phyloP scores from a whole-genome alignment of 331 rosid genomes.

The Pyracantha coccinea region DNA sequence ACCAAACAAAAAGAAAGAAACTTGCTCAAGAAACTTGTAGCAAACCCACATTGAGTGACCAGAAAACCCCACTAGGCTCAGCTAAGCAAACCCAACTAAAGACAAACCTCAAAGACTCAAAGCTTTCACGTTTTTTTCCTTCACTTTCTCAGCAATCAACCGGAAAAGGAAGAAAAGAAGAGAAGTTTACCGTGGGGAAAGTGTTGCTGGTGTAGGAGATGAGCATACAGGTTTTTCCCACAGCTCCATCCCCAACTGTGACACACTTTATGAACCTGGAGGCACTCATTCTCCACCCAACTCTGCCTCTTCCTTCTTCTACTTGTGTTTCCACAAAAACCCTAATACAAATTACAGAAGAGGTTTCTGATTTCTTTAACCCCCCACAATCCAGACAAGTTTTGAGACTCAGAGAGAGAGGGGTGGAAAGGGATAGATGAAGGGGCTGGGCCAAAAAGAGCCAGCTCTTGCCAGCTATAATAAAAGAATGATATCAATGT shows the following conservation, averaged over 20 bases:
- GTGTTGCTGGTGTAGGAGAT: constrained; percentile 98
- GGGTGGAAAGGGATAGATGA: constrained; percentile 5
- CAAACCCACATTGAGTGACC: background rate
- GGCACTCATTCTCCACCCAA: constrained; percentile 55
- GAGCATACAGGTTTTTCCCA: constrained; percentile 98
- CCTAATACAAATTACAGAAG: constrained; percentile 24
- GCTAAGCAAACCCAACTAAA: constrained; percentile 2
- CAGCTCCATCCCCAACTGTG: constrained; percentile 94
- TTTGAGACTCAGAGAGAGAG: constrained; percentile 1
- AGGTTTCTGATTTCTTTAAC: background rate
- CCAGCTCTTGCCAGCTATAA: constrained; percentile 81
- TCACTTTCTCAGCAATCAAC: constrained; percentile 13
- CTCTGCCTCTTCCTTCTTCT: constrained; percentile 8
- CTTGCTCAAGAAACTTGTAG: background rate
- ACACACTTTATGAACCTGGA: constrained; percentile 95
- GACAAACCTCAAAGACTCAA: constrained; percentile 1
- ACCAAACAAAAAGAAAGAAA: constrained; percentile 16
- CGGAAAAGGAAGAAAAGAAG: constrained; percentile 5
- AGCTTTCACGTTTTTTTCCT: background rate
- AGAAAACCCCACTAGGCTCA: background rate
- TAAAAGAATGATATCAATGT: background rate
- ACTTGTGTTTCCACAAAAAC: constrained; percentile 12
- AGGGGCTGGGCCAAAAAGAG: constrained; percentile 25
- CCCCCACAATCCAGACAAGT: constrained; percentile 20
- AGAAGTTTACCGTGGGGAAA: constrained; percentile 65